phyloP scores from a whole-genome alignment of 441 rosid species.

The Populus hybrid region DNA sequence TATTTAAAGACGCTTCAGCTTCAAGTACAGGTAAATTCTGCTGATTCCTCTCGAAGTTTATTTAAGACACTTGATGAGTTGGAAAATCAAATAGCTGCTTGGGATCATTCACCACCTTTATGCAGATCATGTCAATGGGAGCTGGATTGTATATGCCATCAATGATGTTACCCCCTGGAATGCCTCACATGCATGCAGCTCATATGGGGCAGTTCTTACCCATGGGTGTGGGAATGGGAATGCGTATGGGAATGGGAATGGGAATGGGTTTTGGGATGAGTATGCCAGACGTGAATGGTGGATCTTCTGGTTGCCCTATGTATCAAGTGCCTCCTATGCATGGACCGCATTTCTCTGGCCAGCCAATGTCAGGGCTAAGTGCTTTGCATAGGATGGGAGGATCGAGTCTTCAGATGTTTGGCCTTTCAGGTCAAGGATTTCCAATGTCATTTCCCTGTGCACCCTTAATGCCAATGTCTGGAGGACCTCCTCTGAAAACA shows the following conservation, averaged over 20 bases:
- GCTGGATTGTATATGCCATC: conserved; percentile 77
- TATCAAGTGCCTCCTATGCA: conserved; percentile 46
- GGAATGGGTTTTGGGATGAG: no score
- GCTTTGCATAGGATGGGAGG: conserved; percentile 42
- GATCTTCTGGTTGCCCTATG: conserved; percentile 45
- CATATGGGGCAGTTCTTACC: conserved; percentile 51
- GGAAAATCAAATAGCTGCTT: conserved; percentile 5
- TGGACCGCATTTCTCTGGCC: conserved; percentile 48
- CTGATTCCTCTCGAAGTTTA: neutral
- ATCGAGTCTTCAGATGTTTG: conserved; percentile 46
- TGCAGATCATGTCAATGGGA: conserved; percentile 91
- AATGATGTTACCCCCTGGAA: conserved; percentile 67
- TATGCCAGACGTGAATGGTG: conserved; percentile 12
- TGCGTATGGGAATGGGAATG: conserved; percentile 65
- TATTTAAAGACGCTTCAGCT: conserved; percentile 78
- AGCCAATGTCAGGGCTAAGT: conserved; percentile 30
- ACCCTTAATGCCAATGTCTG: conserved; percentile 39
- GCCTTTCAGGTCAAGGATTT: conserved; percentile 46
- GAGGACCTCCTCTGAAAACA: conserved; percentile 42
- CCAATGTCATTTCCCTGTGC: conserved; percentile 44
- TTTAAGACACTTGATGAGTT: conserved; percentile 1
- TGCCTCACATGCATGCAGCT: conserved; percentile 59
- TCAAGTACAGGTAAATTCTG: conserved; percentile 65
- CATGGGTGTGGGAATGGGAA: conserved; percentile 59
- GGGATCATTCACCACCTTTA: conserved; percentile 8